phyloP scores from a whole-genome alignment of 108 stramenopile species.

The Fistulifera solaris region DNA sequence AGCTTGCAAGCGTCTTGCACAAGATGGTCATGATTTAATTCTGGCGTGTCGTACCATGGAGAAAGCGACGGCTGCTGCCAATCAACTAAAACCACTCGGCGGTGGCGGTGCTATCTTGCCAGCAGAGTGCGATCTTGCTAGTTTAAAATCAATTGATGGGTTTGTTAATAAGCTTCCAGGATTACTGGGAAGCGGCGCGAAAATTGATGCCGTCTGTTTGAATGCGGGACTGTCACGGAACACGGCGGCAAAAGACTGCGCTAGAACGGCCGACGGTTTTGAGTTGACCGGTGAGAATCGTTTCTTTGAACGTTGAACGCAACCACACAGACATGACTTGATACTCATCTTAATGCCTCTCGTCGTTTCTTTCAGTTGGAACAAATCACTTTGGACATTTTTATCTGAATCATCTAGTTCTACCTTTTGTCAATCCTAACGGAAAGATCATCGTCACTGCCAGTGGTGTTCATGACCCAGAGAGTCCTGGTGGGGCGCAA shows the following conservation, averaged over 20 bases:
- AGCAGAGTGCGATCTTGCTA: slow-evolving; percentile 72
- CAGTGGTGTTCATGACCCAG: slow-evolving; percentile 80
- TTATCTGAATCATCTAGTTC: slow-evolving; percentile 73
- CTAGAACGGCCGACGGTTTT: slow-evolving; percentile 61
- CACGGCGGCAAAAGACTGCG: slow-evolving; percentile 53
- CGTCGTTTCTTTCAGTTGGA: slow-evolving; percentile 49
- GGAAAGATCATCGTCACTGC: slow-evolving; percentile 77
- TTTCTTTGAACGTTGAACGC: too few relatives aligned
- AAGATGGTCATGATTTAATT: slow-evolving; percentile 48
- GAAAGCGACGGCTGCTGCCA: slow-evolving; percentile 51
- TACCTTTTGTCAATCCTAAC: slow-evolving; percentile 29
- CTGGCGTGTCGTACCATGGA: slow-evolving; percentile 60
- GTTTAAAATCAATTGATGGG: slow-evolving; percentile 38
- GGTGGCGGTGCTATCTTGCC: slow-evolving; percentile 43
- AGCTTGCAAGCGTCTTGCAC: slow-evolving; percentile 53
- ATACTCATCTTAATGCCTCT: not conserved
- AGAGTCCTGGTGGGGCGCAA: slow-evolving; percentile 71
- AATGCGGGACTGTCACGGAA: slow-evolving; percentile 80
- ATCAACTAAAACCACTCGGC: slow-evolving; percentile 7
- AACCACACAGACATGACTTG: not conserved
- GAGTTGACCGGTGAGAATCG: slow-evolving; percentile 44
- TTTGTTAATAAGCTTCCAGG: slow-evolving; percentile 36
- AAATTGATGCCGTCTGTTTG: slow-evolving; percentile 64
- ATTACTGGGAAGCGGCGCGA: slow-evolving; percentile 4
- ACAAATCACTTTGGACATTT: slow-evolving; percentile 97